Evolutionary conservation across 1,284 basidiomycete genomes (phyloP), one percentile per base, ranked within the genome.

Genomic region (Rhodofomes roseus): DNA sequence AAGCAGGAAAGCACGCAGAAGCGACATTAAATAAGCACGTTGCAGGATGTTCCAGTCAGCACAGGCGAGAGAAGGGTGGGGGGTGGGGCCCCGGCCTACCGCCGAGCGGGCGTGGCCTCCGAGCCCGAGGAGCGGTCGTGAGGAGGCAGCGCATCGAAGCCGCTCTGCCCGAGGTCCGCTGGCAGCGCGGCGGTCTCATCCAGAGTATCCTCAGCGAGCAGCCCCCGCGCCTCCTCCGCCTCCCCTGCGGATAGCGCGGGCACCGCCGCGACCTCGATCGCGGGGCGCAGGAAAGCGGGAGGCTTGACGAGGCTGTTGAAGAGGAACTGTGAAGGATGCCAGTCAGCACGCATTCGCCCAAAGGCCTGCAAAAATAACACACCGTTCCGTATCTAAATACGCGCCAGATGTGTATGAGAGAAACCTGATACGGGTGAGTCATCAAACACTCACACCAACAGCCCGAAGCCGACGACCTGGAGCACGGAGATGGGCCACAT

Each of bases 401-500:
- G 36, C 36, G 36, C 50, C 6, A 50, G 54, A 55, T 60, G 48
- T 34, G 31, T 9, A 62, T 48, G 31, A 23, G 41, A 63, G 55
- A 59, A 54, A 60, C 20, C 56, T 41, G 46, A 25, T 41, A 61
- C 54, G 40, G 57, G 43, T 57, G 54, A 63, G 58, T 55, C 64
- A 18, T 37, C 58, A 69, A 70, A 68, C 37, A 85, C 85, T 77
- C 81, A 95, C 83, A 98, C 96, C 62, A 99, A 82, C 56, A 98
- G 76, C 9, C 81, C 85, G 74, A 99, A 99, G 1, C 97, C 97
- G 14, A 86, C 66, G 50, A 98, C 83, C 74, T 99, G 97, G 20
- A 98, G 74, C 57, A 95, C 73, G 3, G 93, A 93, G 66, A 90
- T 86, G 2, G 93, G 92, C 76, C 86, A 92, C 36, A 91, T 70